Evolutionary conservation across 2,329 filamentous ascomycete species (phyloP), one percentile per base, ranked within the genome.

Genomic region (Sarocladium oryzae): DNA sequence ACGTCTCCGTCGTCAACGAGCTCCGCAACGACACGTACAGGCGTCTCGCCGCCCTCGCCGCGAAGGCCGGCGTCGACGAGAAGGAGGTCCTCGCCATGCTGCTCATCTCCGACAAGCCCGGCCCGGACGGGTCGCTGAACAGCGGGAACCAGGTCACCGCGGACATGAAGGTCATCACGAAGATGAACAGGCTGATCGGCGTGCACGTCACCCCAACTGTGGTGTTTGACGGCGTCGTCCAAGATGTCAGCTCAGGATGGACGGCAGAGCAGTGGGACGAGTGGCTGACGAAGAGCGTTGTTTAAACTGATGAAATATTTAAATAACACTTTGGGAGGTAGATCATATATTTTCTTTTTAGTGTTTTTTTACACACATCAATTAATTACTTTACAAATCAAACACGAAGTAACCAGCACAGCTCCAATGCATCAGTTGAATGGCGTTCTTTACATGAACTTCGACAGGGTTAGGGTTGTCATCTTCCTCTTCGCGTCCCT

Each of bases 201-300:
- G 82, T 96, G 38, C 92, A 97, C 72, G 89, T 96, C 36, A 92
- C 89, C 37, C 92, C 92, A 2, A 96, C 91, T 0, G 89, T 92
- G 18, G 76, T 95, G 48, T 91, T 95, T 66, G 84, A 97, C 68
- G 90, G 91, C 0, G 80, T 95, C 21, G 84, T 95, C 48, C 87
- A 88, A 62, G 82, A 86, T 49, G 87, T 96, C 57, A 86, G 84
- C 56, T 92, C 86, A 53, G 79, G 84, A 21, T 96, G 90, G 81
- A 85, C 79, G 1, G 75, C 75, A 58, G 82, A 87, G 53, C 86
- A 96, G 70, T 97, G 91, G 91, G 77, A 85, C 63, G 84, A 90
- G 68, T 96, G 86, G 86, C 67, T 96, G 64, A 74, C 76, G 28
- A 76, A 79, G 67, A 79, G 73, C 53, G 65, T 78, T 16, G 70